phyloP scores from a whole-genome alignment of 225 moss, liverwort and hornwort genomes.

The Neckera pumila region DNA sequence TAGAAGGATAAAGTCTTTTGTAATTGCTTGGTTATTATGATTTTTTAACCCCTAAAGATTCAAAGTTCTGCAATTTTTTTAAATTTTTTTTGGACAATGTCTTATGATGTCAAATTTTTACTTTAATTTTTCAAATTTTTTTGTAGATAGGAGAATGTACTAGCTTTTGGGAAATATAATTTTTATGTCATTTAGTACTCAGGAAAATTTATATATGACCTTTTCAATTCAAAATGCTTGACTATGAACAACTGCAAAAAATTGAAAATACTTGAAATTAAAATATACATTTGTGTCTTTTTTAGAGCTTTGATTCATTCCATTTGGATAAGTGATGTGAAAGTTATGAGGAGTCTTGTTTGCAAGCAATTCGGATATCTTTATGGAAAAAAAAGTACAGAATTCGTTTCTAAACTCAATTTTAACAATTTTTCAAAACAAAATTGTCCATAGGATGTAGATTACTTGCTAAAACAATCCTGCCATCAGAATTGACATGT shows the following conservation, averaged over 20 bases:
- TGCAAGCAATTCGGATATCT: rapidly evolving
- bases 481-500: rapidly evolving
- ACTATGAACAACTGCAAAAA: rapidly evolving
- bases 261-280: rapidly evolving
- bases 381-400: rapidly evolving
- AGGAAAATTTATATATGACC: background rate
- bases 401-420: rapidly evolving
- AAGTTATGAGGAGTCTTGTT: background rate
- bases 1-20: background rate
- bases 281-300: background rate
- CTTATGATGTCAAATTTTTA: background rate
- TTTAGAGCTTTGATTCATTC: background rate
- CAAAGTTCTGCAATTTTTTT: rapidly evolving
- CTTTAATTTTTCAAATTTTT: too few species aligned
- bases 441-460: rapidly evolving
- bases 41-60: background rate
- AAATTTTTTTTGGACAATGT: too few species aligned
- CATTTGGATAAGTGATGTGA: background rate
- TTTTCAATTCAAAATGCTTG: background rate
- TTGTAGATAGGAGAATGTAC: rapidly evolving
- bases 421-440: too few species aligned
- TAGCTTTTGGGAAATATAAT: too few species aligned
- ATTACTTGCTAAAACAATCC: background rate
- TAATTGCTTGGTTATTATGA: background rate
- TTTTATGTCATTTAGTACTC: background rate